phyloP scores from a whole-genome alignment of 2,329 filamentous ascomycete genomes.

The Fusarium sp. region DNA sequence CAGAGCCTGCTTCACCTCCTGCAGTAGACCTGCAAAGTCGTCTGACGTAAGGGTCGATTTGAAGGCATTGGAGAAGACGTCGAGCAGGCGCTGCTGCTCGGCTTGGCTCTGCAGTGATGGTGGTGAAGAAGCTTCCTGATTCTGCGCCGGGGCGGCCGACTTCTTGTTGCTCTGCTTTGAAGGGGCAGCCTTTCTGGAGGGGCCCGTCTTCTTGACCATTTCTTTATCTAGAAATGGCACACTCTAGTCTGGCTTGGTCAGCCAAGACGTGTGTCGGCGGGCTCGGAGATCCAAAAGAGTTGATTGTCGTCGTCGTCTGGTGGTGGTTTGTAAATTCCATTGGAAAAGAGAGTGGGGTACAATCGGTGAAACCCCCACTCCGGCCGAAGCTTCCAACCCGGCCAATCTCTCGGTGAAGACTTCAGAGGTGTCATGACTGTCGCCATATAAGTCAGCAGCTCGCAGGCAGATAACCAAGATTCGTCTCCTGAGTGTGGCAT shows the following conservation, averaged over 20 bases:
- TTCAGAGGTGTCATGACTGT: not conserved
- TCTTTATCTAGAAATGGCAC: conserved; percentile 11
- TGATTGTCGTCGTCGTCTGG: conserved; percentile 2
- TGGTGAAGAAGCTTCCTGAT: conserved; percentile 3
- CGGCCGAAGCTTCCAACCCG: conserved; percentile 18
- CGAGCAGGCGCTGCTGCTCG: conserved; percentile 75
- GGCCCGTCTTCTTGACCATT: conserved; percentile 43
- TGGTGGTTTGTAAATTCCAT: not conserved
- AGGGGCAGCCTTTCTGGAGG: conserved; percentile 33
- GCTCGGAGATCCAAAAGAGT: not conserved
- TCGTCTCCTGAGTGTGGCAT: conserved; percentile 17
- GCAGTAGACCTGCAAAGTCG: conserved; percentile 69
- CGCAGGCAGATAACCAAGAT: conserved; percentile 14
- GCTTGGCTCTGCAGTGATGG: conserved; percentile 33
- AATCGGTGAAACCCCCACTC: conserved; percentile 31
- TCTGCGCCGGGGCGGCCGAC: conserved; percentile 19
- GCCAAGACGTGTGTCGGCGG: not conserved
- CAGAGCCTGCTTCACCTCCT: conserved; percentile 86
- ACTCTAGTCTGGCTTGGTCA: conserved; percentile 8
- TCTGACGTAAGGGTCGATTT: conserved; percentile 59
- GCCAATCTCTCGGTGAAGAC: conserved; percentile 15
- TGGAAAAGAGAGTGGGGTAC: conserved; percentile 18
- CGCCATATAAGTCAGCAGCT: conserved; percentile 10
- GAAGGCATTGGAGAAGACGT: conserved; percentile 79
- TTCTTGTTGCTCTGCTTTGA: conserved; percentile 36